A percentile compares a stretch with the other conserved stretches of the same genome.
These are phyloP conservation scores for Trichomonas gallinae DNA, from an alignment of 208 protist genomes.

Conservation along the genomic window DNA sequence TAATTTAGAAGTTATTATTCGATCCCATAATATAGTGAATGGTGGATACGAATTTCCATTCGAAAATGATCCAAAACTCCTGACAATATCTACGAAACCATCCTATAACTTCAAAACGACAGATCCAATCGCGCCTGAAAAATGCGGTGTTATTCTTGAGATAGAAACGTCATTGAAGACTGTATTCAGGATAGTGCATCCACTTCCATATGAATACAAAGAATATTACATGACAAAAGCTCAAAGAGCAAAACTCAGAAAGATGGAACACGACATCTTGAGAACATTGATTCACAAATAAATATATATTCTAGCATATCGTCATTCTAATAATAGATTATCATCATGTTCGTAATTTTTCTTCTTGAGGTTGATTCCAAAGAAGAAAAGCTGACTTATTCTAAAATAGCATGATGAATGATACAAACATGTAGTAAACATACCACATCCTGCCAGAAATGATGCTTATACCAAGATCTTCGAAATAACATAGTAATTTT, in stretches of 20 bases:
- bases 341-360: no score
- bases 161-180: not conserved
- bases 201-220: not conserved
- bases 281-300: no score
- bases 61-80: slow-evolving; percentile 89
- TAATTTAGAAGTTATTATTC: slow-evolving; percentile 94
- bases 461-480: no score
- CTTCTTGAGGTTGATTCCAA: no score
- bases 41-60: slow-evolving; percentile 78
- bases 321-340: no score
- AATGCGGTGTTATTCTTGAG: not conserved
- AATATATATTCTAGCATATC: no score
- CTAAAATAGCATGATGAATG: no score
- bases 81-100: slow-evolving; percentile 98
- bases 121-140: not conserved
- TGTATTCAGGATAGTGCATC: not conserved
- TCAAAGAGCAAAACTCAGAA: not conserved
- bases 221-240: not conserved
- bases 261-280: not conserved
- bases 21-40: slow-evolving; percentile 80
- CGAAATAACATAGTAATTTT: no score
- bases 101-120: slow-evolving; percentile 89
- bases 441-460: no score
- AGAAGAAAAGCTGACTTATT: no score
- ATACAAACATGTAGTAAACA: no score